Conservation (phyloP, 768 basidiomycete genomes). For the Termitomyces sp. region DNA sequence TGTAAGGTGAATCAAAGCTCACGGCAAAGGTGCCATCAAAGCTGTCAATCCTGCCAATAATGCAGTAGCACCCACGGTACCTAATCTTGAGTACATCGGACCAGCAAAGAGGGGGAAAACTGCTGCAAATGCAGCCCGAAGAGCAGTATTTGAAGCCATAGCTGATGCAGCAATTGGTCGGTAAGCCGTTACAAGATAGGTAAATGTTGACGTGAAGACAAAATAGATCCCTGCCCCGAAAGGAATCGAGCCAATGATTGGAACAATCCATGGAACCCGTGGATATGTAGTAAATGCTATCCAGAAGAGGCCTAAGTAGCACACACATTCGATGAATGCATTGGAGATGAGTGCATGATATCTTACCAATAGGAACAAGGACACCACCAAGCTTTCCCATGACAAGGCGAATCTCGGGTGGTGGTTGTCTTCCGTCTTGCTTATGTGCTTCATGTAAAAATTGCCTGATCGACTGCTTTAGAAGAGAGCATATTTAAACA, state of each 20-base stretch:
- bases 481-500: conserved; percentile 16
- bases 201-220: conserved; percentile 66
- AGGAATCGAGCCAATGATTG: conserved; percentile 58
- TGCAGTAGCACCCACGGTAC: conserved; percentile 67
- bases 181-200: conserved; percentile 66
- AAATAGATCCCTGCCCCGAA: conserved; percentile 64
- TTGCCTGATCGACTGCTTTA: neutral
- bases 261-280: conserved; percentile 56
- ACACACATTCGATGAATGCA: conserved; percentile 36
- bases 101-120: conserved; percentile 62
- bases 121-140: conserved; percentile 57
- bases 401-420: conserved; percentile 60
- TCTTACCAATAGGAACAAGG: conserved; percentile 52
- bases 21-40: conserved; percentile 60
- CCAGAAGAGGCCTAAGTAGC: conserved; percentile 45
- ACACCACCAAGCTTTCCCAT: conserved; percentile 68
- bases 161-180: conserved; percentile 62
- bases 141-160: conserved; percentile 59
- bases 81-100: conserved; percentile 62
- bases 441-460: conserved; percentile 17
- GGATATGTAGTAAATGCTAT: conserved; percentile 51
- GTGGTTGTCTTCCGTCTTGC: conserved; percentile 37
- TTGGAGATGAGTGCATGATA: conserved; percentile 32
- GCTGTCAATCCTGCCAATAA: conserved; percentile 62
- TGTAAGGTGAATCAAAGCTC: conserved; percentile 15